phyloP scores from a whole-genome alignment of 2,329 filamentous ascomycete genomes.

The Penicillium concentricum region DNA sequence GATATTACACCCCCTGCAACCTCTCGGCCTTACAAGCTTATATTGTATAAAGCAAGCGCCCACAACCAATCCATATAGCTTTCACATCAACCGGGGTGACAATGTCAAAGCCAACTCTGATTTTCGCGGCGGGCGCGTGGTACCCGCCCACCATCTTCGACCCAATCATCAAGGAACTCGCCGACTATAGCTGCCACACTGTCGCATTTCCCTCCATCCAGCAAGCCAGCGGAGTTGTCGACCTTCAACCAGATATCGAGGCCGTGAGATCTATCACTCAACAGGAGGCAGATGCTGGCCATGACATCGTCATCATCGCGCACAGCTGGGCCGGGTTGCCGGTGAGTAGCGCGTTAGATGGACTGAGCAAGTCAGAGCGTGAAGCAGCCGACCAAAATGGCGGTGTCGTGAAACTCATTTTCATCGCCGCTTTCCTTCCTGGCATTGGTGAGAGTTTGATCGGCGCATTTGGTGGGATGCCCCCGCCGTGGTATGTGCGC shows the following conservation, averaged over 20 bases:
- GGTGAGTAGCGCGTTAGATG: conserved; percentile 35
- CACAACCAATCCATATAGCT: neutral
- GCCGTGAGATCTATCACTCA: conserved; percentile 34
- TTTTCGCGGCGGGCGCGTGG: conserved; percentile 35
- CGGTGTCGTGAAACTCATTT: conserved; percentile 35
- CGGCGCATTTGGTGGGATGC: conserved; percentile 28
- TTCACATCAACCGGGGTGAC: neutral
- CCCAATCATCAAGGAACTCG: conserved; percentile 23
- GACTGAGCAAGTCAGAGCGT: conserved; percentile 31
- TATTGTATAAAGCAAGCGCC: neutral
- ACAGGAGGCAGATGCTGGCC: conserved; percentile 29
- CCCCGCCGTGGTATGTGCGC: conserved; percentile 30
- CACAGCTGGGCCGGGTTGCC: conserved; percentile 41
- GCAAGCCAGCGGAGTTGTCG: conserved; percentile 20
- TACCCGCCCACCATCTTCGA: conserved; percentile 31
- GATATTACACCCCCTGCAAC: neutral
- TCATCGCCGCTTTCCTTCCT: conserved; percentile 37
- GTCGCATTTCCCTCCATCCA: conserved; percentile 32
- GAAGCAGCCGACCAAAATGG: conserved; percentile 28
- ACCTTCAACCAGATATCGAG: conserved; percentile 31
- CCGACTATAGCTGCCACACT: conserved; percentile 22
- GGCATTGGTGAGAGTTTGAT: conserved; percentile 32
- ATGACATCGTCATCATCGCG: conserved; percentile 31
- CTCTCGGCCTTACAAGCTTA: neutral
- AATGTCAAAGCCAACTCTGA: conserved; percentile 29